A percentile compares a stretch with the other conserved stretches of the same genome.
These are phyloP conservation scores for Hyaloscypha bicolor DNA, from an alignment of 495 filamentous ascomycete species.

Conservation along the genomic window DNA sequence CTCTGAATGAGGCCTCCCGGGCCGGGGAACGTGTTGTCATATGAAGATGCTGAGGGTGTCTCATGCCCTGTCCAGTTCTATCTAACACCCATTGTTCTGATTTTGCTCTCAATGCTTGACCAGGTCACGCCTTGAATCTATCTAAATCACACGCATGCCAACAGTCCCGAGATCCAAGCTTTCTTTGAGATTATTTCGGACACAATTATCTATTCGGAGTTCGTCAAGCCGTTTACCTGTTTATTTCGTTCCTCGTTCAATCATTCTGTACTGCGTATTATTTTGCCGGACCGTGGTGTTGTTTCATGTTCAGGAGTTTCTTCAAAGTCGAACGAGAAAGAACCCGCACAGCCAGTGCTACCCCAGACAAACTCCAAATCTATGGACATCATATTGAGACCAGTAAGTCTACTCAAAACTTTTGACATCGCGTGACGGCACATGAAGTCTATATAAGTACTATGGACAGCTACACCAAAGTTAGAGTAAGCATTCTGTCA, in stretches of 20 bases:
- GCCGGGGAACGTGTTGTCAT: neutral
- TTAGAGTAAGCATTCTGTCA: neutral
- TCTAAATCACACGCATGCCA: neutral
- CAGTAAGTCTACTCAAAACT: neutral
- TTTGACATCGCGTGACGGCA: neutral
- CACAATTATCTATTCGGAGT: neutral
- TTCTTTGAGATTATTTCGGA: neutral
- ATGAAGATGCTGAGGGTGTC: neutral
- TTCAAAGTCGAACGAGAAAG: neutral
- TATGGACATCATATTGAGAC: neutral
- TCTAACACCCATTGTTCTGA: neutral
- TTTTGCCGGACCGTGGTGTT: neutral
- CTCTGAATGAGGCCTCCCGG: too few species aligned
- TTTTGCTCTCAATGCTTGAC: neutral
- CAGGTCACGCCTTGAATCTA: neutral
- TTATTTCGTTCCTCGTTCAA: neutral
- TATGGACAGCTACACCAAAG: neutral
- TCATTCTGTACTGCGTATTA: neutral
- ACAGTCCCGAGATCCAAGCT: neutral
- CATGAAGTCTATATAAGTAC: neutral
- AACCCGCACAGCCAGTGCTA: neutral
- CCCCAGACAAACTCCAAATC: neutral
- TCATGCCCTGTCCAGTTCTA: neutral
- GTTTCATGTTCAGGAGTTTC: slow-evolving; percentile 3
- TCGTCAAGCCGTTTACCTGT: neutral